Base-by-base conservation (phyloP, 306 rosid genomes). In the Prunus mira region DNA sequence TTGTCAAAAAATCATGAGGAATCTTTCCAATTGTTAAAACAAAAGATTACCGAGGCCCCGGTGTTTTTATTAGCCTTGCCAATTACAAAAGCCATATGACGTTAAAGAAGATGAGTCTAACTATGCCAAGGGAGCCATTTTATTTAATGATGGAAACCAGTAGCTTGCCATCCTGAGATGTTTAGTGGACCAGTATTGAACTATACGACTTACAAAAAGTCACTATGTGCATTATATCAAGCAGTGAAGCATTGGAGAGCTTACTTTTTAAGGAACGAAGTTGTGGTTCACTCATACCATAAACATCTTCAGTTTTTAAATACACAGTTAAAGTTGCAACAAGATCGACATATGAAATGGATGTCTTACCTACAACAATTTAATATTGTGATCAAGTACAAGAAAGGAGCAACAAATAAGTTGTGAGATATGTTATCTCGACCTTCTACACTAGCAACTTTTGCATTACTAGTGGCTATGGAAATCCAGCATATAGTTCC, bases 201-300 rank as follows among this genome's bases (percentile, higher is more conserved):
- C 1, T 32, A 32, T 32, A 1, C 5, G 34, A 32, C 34, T 32
- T 32, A 32, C 34, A 32, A 32, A 32, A 32, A 19, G 19, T 5
- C 25, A n/a, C 24, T 70, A 9, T 27, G 12, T 47, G 60, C 41
- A 4, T 47, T 70, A 11, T 47, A 70, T 49, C 12, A 70, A 47
- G 38, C 19, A 70, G 12, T 70, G 11, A 70, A 70, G 3, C 60
- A 28, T 49, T 70, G 38, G 45, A 49, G 14, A 50, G 74, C 74
- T 50, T 47, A 70, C 74, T 70, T 70, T 41, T 51, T 70, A 12
- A 63, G 60, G 25, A 70, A 70, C 4, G 74, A 70, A 15, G 61
- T 50, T 9, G 13, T 49, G 20, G 61, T 32, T 32, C 34, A 32
- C 34, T 32, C 6, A 32, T 1, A 4, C 34, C 6, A 32, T 32